Percentiles rank a stretch among this genome's conserved stretches.
phyloP scores from a whole-genome alignment of 2,329 filamentous ascomycete genomes.

The Aspergillus transmontanensis region DNA sequence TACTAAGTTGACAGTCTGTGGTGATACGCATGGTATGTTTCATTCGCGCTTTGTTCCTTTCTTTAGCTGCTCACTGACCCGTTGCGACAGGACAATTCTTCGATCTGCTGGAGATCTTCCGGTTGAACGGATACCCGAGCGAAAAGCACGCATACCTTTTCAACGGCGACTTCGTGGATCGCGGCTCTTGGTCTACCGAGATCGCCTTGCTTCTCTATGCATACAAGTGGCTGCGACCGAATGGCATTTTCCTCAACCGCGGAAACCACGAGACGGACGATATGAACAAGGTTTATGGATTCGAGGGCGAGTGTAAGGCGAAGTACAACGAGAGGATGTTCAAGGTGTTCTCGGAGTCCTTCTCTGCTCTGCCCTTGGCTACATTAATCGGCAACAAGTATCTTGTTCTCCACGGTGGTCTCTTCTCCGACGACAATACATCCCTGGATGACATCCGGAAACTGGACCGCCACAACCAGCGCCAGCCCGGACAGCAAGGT shows the following conservation, averaged over 20 bases:
- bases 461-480: constrained; percentile 84
- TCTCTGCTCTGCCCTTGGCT: constrained; percentile 88
- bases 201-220: constrained; percentile 91
- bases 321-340: constrained; percentile 97
- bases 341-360: constrained; percentile 97
- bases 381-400: constrained; percentile 90
- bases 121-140: constrained; percentile 79
- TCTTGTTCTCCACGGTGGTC: constrained; percentile 87
- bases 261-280: constrained; percentile 99
- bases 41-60: neutral
- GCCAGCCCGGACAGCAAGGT: constrained; percentile 88
- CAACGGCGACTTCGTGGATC: constrained; percentile 98
- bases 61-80: constrained; percentile 6
- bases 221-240: constrained; percentile 92
- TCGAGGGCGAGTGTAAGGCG: constrained; percentile 96
- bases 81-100: constrained; percentile 81
- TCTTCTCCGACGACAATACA: constrained; percentile 92
- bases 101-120: constrained; percentile 94
- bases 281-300: constrained; percentile 98
- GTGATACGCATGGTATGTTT: constrained; percentile 83
- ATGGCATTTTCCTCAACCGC: constrained; percentile 89
- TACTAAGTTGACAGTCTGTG: constrained; percentile 86
- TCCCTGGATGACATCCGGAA: constrained; percentile 93
- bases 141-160: constrained; percentile 94
- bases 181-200: constrained; percentile 97